Evolutionary conservation across 208 protist genomes (phyloP).

Genomic region (Wallacemonas collosoma): DNA sequence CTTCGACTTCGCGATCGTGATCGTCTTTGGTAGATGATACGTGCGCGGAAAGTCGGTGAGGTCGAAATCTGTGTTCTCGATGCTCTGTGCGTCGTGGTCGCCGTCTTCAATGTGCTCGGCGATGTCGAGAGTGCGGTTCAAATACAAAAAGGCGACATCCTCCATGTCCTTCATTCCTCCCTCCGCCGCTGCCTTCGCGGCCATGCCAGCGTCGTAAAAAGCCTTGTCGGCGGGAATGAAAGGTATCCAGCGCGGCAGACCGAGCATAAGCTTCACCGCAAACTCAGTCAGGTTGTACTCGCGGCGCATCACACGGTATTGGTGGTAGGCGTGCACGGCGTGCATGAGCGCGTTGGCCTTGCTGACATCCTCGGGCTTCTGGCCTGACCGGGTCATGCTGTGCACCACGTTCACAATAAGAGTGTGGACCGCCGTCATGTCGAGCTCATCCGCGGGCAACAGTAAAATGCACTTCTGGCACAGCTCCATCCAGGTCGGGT

Average conservation of each 20-base stretch:
- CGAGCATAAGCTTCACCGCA: conserved; percentile 85
- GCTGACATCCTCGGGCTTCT: conserved; percentile 81
- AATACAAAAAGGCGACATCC: conserved; percentile 93
- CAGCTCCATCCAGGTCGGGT: conserved; percentile 77
- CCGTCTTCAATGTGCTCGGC: conserved; percentile 93
- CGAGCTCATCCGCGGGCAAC: conserved; percentile 40
- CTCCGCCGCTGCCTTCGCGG: conserved; percentile 61
- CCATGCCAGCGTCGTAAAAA: conserved; percentile 96
- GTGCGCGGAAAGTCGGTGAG: conserved; percentile 88
- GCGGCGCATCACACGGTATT: conserved; percentile 51
- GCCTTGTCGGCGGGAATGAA: conserved; percentile 94
- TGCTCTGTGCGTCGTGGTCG: conserved; percentile 60
- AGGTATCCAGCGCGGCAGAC: conserved; percentile 92
- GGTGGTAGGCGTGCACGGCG: conserved; percentile 87
- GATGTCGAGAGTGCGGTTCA: conserved; percentile 97
- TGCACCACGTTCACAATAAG: conserved; percentile 65
- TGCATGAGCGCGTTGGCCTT: conserved; percentile 66
- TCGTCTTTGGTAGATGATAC: conserved; percentile 76
- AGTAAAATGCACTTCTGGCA: conserved; percentile 59
- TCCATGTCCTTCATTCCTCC: conserved; percentile 23
- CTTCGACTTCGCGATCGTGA: conserved; percentile 38
- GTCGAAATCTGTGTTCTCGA: conserved; percentile 93
- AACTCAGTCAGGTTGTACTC: conserved; percentile 75
- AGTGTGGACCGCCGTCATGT: conserved; percentile 62
- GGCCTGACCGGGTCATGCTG: conserved; percentile 78